Percentiles rank a stretch among this genome's conserved stretches.
Evolutionary conservation across 441 rosid species (phyloP).

Genomic region (Syzygium syzygioides): DNA sequence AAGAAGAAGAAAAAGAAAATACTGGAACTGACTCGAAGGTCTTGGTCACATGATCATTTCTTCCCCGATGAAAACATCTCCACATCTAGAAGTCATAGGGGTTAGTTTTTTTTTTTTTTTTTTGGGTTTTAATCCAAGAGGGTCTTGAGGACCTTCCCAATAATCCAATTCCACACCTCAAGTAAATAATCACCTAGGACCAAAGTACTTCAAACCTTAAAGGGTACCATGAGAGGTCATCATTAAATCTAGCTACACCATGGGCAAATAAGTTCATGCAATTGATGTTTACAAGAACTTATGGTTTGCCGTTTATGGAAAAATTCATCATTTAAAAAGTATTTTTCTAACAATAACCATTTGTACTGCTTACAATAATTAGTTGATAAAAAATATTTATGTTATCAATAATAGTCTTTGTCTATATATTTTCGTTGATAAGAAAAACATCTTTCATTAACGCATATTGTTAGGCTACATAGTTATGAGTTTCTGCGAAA

Average conservation of each 20-base stretch:
- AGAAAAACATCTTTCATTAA: not conserved
- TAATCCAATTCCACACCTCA: not conserved
- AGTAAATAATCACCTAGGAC: not conserved
- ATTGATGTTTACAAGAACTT: not conserved
- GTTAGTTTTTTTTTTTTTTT: not conserved
- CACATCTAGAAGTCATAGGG: not conserved
- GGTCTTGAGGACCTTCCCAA: not conserved
- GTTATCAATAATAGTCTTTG: not conserved
- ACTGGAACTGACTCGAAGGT: not conserved
- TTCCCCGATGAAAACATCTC: not conserved
- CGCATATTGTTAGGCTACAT: fast-evolving
- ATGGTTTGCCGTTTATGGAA: not conserved
- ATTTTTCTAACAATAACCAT: not conserved
- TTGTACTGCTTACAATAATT: not conserved
- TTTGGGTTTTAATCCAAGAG: not conserved
- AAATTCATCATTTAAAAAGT: not conserved
- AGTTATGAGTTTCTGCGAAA: not conserved
- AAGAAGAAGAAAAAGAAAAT: not conserved
- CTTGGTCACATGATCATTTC: not conserved
- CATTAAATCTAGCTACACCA: not conserved
- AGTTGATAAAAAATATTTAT: not conserved
- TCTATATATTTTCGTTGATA: too few species aligned
- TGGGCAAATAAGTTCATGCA: not conserved
- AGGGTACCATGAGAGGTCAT: not conserved
- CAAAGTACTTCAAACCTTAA: not conserved